Percentiles rank a stretch among this genome's conserved stretches.
Evolutionary conservation across 176 grass and related monocot genomes (phyloP).

Genomic region (Hordeum vulgare): DNA sequence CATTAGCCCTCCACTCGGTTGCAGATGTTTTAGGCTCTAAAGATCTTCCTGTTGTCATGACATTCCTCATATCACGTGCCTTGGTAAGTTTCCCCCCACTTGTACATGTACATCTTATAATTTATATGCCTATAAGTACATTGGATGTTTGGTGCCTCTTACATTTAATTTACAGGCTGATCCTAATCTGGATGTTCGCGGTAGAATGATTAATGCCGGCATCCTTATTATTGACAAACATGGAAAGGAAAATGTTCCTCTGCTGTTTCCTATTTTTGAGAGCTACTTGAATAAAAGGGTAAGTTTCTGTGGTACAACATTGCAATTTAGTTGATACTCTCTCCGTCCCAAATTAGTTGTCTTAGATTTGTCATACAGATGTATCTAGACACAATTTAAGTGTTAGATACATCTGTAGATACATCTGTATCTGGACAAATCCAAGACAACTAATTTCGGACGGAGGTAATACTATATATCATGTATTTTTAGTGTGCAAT

Average conservation of each 20-base stretch:
- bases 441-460: no score
- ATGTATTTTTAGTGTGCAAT: conserved; percentile 9
- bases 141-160: conserved; percentile 16
- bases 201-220: conserved; percentile 97
- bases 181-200: conserved; percentile 88
- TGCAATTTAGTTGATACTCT: not conserved
- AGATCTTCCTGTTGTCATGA: conserved; percentile 95
- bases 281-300: conserved; percentile 99
- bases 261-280: conserved; percentile 98
- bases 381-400: no score
- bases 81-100: conserved; percentile 40
- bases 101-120: not conserved
- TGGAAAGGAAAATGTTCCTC: conserved; percentile 96
- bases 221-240: conserved; percentile 95
- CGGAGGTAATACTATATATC: not conserved
- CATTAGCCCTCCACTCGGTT: conserved; percentile 85
- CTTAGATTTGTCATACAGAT: no score
- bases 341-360: no score
- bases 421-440: no score
- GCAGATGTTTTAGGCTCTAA: conserved; percentile 88
- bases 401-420: no score
- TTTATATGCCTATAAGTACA: not conserved
- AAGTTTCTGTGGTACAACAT: conserved; percentile 10
- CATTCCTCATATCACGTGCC: conserved; percentile 95
- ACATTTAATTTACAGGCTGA: conserved; percentile 59